phyloP scores from a whole-genome alignment of 2,329 filamentous ascomycete genomes.

The Fusarium sp. region DNA sequence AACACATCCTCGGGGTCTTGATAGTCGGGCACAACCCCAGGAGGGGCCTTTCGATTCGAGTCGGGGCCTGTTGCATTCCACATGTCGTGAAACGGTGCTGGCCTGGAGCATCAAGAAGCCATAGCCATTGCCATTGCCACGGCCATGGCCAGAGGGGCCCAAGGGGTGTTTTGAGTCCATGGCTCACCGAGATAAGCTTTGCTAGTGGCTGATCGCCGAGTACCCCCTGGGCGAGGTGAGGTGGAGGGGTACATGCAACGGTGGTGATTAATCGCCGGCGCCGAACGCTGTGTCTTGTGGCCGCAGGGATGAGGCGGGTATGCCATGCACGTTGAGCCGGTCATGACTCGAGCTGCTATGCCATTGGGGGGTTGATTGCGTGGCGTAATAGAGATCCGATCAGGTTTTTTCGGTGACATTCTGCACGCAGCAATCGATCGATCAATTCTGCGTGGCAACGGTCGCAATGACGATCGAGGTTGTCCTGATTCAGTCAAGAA shows the following conservation, averaged over 20 bases:
- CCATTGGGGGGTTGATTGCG: constrained; percentile 5
- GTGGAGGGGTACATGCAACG: neutral
- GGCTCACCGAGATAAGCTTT: neutral
- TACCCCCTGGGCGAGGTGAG: neutral
- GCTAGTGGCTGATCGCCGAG: neutral
- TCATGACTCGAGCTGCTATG: constrained; percentile 16
- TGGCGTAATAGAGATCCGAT: constrained; percentile 1
- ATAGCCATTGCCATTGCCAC: too few relatives aligned
- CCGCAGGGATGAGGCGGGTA: neutral
- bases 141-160: neutral
- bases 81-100: constrained; percentile 24
- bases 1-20: constrained; percentile 33
- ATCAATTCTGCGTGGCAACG: neutral
- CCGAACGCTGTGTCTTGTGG: constrained; percentile 10
- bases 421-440: neutral
- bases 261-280: constrained; percentile 18
- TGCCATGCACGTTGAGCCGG: constrained; percentile 1
- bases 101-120: neutral
- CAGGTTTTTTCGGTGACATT: constrained; percentile 1
- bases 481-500: neutral
- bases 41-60: constrained; percentile 38
- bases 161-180: neutral
- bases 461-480: neutral
- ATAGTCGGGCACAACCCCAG: constrained; percentile 35
- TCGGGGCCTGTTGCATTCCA: constrained; percentile 43